Conservation (phyloP, 306 rosid genomes). For the Castanea mollissima region DNA sequence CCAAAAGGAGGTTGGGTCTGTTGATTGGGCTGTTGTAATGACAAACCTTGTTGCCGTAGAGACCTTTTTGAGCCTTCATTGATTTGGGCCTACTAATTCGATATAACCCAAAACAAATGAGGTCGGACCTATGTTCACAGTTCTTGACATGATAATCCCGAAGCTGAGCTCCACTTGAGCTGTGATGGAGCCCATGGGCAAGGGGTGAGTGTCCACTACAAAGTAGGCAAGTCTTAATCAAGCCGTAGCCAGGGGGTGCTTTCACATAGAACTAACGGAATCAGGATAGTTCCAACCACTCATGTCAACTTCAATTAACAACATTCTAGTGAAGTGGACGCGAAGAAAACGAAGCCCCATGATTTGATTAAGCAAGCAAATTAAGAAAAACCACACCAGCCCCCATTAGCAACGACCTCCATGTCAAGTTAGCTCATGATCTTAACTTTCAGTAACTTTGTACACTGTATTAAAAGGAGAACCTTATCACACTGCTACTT, state of each 20-base stretch:
- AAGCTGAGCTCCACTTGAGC: conserved; percentile 8
- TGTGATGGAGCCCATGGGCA: conserved; percentile 17
- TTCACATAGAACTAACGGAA: conserved; percentile 45
- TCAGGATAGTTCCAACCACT: conserved; percentile 62
- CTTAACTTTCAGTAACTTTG: too few species aligned
- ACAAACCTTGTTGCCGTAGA: too few species aligned
- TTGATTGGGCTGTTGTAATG: too few species aligned
- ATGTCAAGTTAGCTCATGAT: too few species aligned
- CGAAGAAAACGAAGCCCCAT: conserved; percentile 56
- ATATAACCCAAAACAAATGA: too few species aligned
- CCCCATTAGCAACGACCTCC: conserved; percentile 42
- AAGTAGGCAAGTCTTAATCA: conserved; percentile 48
- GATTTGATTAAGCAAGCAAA: conserved; percentile 28
- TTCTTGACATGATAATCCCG: neutral
- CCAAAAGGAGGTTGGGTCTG: too few species aligned
- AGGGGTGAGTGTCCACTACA: conserved; percentile 4
- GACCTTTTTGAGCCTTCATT: too few species aligned
- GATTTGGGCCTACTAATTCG: too few species aligned
- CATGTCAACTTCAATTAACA: conserved; percentile 78
- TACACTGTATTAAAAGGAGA: conserved; percentile 33
- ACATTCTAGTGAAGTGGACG: conserved; percentile 96
- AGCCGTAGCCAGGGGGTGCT: conserved; percentile 15
- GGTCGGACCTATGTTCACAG: too few species aligned
- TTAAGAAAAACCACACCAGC: conserved; percentile 33
- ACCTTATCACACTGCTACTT: conserved; percentile 7